A percentile compares a stretch with the other conserved stretches of the same genome.
Evolutionary conservation across 2,329 filamentous ascomycete genomes (phyloP).

Genomic region (Nectriaceae sp.): DNA sequence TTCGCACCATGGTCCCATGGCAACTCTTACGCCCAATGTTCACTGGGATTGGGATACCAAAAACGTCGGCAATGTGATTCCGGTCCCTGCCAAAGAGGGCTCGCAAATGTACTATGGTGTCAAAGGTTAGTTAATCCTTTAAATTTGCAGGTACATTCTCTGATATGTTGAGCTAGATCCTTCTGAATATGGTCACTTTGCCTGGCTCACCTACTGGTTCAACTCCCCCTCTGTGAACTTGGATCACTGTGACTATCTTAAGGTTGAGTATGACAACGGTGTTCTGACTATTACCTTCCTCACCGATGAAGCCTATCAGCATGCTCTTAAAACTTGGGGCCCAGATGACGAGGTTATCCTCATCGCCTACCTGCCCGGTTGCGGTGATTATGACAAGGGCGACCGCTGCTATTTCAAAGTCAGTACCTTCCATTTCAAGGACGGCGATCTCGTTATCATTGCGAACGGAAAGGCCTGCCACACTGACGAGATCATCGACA

Average conservation of each 20-base stretch:
- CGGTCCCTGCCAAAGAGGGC: constrained; percentile 18
- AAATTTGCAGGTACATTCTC: neutral
- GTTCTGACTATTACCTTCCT: constrained; percentile 18
- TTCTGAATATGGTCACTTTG: constrained; percentile 24
- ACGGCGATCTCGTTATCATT: constrained; percentile 12
- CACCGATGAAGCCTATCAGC: constrained; percentile 22
- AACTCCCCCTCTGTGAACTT: constrained; percentile 31
- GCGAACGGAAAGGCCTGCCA: constrained; percentile 21
- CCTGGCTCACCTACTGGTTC: constrained; percentile 30
- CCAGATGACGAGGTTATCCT: constrained; percentile 24
- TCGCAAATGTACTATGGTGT: constrained; percentile 28
- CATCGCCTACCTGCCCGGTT: constrained; percentile 26
- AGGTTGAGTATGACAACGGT: constrained; percentile 6
- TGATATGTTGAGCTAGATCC: constrained; percentile 19
- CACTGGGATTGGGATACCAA: constrained; percentile 29
- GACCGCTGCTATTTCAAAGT: constrained; percentile 34
- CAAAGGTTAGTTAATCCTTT: constrained; percentile 12
- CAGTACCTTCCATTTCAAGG: constrained; percentile 16
- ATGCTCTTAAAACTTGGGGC: constrained; percentile 24
- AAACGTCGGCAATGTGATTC: constrained; percentile 23
- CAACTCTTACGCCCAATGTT: constrained; percentile 11
- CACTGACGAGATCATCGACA: constrained; percentile 22
- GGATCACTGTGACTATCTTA: constrained; percentile 27
- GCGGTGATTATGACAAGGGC: constrained; percentile 25
- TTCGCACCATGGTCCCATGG: neutral